Conservation (phyloP, 768 basidiomycete genomes). For the Boletus coccyginus region DNA sequence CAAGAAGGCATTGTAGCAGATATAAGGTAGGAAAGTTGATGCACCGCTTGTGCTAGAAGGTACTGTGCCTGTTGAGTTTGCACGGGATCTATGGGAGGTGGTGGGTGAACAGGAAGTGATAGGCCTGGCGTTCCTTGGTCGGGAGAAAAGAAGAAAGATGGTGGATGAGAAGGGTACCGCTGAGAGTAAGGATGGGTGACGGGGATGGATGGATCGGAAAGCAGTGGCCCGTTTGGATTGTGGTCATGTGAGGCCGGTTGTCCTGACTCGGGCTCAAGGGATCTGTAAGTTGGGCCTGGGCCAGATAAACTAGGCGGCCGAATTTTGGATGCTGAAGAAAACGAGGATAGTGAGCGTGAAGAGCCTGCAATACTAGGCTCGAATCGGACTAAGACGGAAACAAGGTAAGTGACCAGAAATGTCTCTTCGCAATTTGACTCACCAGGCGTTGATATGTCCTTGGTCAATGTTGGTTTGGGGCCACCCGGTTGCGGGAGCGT, state of each 20-base stretch:
- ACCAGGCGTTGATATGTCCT: constrained; percentile 12
- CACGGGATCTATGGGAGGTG: constrained; percentile 23
- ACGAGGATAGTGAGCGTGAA: constrained; percentile 8
- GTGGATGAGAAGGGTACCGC: constrained; percentile 18
- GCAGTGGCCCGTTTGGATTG: background rate
- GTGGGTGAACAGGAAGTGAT: constrained; percentile 30
- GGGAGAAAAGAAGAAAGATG: constrained; percentile 17
- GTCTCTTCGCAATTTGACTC: background rate
- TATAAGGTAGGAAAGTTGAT: constrained; percentile 39
- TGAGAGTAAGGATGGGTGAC: constrained; percentile 23
- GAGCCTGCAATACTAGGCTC: constrained; percentile 2
- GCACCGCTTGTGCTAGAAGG: constrained; percentile 39
- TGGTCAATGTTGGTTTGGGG: background rate
- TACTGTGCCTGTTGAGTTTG: constrained; percentile 39
- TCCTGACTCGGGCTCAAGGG: constrained; percentile 7
- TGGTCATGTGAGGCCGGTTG: background rate
- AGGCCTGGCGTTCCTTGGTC: constrained; percentile 12
- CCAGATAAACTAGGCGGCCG: constrained; percentile 3
- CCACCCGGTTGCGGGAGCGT: constrained; percentile 2
- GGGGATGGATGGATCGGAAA: constrained; percentile 14
- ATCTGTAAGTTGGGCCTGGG: constrained; percentile 3
- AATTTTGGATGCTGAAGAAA: constrained; percentile 6
- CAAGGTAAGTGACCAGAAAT: constrained; percentile 5
- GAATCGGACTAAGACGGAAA: constrained; percentile 8
- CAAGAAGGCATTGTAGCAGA: constrained; percentile 30